Conservation (phyloP, 106 monocot species). For the Alisma plantagoaquatica region DNA sequence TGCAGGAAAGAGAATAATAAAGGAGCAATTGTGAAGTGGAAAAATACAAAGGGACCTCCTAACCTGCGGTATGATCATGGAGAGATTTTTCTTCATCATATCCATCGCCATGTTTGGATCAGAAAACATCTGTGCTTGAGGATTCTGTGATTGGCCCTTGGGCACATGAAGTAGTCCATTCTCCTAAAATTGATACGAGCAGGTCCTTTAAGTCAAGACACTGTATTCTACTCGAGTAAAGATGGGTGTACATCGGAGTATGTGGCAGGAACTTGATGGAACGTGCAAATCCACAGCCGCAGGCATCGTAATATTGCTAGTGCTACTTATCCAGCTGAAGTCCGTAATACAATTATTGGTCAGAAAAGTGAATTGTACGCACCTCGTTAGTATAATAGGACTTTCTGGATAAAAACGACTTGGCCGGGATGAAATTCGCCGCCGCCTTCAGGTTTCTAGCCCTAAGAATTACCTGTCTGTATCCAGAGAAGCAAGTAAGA, state of each 20-base stretch:
- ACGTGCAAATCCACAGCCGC: not conserved
- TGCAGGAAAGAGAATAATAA: not conserved
- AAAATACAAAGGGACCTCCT: not conserved
- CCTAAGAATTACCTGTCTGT: slow-evolving; percentile 64
- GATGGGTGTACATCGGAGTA: not conserved
- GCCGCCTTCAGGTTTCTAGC: slow-evolving; percentile 55
- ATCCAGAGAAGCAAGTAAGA: not conserved
- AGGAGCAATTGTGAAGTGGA: no score
- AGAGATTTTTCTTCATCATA: slow-evolving; percentile 99
- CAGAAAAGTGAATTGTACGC: no score
- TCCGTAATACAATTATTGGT: not conserved
- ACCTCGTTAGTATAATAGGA: slow-evolving; percentile 74
- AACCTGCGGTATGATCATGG: slow-evolving; percentile 99
- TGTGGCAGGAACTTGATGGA: not conserved
- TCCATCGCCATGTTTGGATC: slow-evolving; percentile 99
- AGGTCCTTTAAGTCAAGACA: not conserved
- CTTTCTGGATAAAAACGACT: slow-evolving; percentile 48
- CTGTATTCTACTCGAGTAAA: not conserved
- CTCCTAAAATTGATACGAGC: slow-evolving; percentile 38
- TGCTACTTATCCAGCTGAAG: no score
- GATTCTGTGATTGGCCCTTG: slow-evolving; percentile 76
- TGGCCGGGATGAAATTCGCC: slow-evolving; percentile 55
- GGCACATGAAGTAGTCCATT: slow-evolving; percentile 94
- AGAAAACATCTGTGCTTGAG: slow-evolving; percentile 99
- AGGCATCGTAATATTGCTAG: no score